A percentile compares a stretch with the other conserved stretches of the same genome.
These are phyloP conservation scores for Metschnikowia drakensbergensis DNA, from an alignment of 805 yeast species.

Conservation along the genomic window DNA sequence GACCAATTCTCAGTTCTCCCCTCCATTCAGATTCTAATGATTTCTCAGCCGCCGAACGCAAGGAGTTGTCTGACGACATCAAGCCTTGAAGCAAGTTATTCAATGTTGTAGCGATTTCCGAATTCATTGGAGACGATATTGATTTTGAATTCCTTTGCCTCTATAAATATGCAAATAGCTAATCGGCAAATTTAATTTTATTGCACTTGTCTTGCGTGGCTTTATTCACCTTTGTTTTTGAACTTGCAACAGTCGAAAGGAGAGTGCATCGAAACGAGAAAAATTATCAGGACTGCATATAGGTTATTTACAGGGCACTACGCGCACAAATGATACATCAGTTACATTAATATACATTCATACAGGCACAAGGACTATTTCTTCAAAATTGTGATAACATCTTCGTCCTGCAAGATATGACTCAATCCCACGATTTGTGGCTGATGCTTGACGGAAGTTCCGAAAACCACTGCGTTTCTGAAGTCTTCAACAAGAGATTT, in stretches of 20 bases:
- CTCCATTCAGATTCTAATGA: conserved; percentile 75
- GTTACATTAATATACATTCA: background rate
- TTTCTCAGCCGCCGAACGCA: conserved; percentile 76
- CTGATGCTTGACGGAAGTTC: conserved; percentile 94
- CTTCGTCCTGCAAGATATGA: conserved; percentile 89
- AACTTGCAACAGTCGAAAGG: background rate
- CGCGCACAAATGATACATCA: conserved; percentile 1
- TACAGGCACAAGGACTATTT: conserved; percentile 31
- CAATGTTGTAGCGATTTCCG: conserved; percentile 11
- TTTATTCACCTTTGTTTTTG: background rate
- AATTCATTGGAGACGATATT: conserved; percentile 3
- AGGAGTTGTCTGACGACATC: conserved; percentile 71
- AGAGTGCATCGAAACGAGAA: conserved; percentile 6
- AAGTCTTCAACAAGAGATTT: conserved; percentile 91
- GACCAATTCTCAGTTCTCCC: conserved; percentile 58
- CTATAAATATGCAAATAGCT: background rate
- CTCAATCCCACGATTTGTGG: conserved; percentile 92
- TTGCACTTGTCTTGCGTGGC: background rate
- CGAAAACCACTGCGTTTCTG: conserved; percentile 88
- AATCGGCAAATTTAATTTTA: background rate
- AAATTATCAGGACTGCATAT: conserved; percentile 1
- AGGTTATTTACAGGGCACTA: background rate
- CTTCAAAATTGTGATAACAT: conserved; percentile 91
- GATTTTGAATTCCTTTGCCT: background rate
- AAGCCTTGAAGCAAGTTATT: conserved; percentile 42